phyloP scores from a whole-genome alignment of 139 green algal species.

The Chlorella sp. region DNA sequence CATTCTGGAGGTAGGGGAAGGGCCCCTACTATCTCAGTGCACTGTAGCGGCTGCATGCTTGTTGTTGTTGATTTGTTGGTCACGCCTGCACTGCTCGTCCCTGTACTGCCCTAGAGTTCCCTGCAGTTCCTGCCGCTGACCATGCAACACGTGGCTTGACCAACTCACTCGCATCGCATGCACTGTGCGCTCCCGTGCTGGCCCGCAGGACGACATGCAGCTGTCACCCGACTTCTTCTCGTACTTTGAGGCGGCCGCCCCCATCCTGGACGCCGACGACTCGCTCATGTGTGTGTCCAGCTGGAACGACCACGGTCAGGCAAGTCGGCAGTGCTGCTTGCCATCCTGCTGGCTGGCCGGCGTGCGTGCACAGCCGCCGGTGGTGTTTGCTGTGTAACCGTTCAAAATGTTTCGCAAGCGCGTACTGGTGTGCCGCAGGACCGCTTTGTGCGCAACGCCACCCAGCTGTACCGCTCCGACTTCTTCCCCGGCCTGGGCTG shows the following conservation, averaged over 20 bases:
- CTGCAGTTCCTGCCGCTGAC: background rate
- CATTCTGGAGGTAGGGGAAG: constrained; percentile 51
- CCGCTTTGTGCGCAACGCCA: constrained; percentile 37
- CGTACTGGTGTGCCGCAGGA: constrained; percentile 16
- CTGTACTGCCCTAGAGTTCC: background rate
- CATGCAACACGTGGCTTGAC: background rate
- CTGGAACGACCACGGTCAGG: constrained; percentile 74
- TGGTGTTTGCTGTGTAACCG: background rate
- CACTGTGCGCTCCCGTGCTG: background rate
- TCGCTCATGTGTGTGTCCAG: constrained; percentile 50
- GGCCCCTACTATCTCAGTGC: too few species aligned
- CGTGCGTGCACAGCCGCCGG: background rate
- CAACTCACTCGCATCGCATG: background rate
- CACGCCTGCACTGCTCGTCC: background rate
- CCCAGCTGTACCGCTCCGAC: constrained; percentile 59
- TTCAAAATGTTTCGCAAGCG: background rate
- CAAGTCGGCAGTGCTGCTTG: background rate
- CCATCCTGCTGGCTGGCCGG: background rate
- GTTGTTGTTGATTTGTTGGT: too few species aligned
- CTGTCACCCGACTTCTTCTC: constrained; percentile 66
- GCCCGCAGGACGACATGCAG: constrained; percentile 63
- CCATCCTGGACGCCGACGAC: constrained; percentile 47
- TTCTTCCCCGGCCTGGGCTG: constrained; percentile 72
- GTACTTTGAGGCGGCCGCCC: constrained; percentile 53
- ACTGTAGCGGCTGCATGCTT: too few species aligned